Base-by-base conservation (phyloP, 805 yeast species). In the Candida hungchunana region DNA sequence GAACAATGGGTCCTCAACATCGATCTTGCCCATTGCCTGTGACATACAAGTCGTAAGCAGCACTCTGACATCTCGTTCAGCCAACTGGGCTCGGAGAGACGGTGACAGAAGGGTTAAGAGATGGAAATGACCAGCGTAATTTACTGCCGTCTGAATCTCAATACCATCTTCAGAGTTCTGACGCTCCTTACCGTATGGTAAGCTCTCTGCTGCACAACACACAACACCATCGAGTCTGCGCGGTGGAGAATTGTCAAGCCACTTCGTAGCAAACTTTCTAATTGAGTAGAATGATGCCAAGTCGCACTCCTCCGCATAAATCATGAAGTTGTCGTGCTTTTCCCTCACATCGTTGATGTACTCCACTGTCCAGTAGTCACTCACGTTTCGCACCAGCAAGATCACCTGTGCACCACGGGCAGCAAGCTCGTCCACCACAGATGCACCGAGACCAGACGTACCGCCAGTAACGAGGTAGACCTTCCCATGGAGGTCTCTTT, bases 241-340 rank as follows among this genome's bases (percentile, higher is more conserved):
- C 9, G 96, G 93, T 3, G 96, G 95, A 21, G 78, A 65, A 53
- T 84, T 88, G 58, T 93, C 95, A 40, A 93, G 68, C 97, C 97
- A 93, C 41, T 71, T 78, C 2, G 97, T 89, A 19, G 96, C 97
- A 65, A 93, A 93, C 54, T 79, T 78, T 50, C 99, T 71, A 10
- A 93, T 72, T 3, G 88, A 78, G 53, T 79, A 66, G 38, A 93
- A 64, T 36, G 85, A 79, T 13, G 75, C 64, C 39, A 93, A 66
- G 56, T 93, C 94, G 58, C 95, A 87, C 48, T 79, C 74, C 54
- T 93, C 99, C n/a, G 93, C 89, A 58, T 85, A 90, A 30, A 93
- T 76, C 68, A 90, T 57, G 35, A 71, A 71, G 60, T 89, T 93
- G 29, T 68, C 69, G 14, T 89, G 79, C 15, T 58, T 62, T 9